Percentiles rank a stretch among this genome's conserved stretches.
Evolutionary conservation across 2,329 filamentous ascomycete species (phyloP).

Genomic region (Conoideocrella luteorostrata): DNA sequence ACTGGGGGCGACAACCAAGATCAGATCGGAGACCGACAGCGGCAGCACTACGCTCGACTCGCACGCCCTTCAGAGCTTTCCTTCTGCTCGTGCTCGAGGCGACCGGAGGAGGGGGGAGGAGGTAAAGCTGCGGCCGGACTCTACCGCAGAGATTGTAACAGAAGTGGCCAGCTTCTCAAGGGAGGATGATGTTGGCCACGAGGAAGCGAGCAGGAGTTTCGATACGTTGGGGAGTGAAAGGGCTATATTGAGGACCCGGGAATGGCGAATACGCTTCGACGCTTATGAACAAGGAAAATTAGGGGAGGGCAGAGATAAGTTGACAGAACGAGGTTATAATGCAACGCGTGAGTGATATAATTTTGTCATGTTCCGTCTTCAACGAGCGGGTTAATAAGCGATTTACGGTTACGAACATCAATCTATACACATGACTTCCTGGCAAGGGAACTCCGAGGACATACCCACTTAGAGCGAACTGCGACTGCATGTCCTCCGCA

Average conservation of each 20-base stretch:
- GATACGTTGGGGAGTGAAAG: slow-evolving; percentile 14
- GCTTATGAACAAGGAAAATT: too few species aligned
- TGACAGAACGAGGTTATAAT: too few species aligned
- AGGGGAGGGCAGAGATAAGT: too few species aligned
- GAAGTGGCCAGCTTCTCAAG: slow-evolving; percentile 1
- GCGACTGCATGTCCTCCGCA: too few species aligned
- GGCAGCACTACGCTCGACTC: slow-evolving; percentile 6
- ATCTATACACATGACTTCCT: too few species aligned
- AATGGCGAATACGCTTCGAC: slow-evolving; percentile 9
- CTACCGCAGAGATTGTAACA: slow-evolving; percentile 4
- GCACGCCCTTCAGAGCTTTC: slow-evolving; percentile 10
- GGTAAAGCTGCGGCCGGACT: slow-evolving; percentile 6
- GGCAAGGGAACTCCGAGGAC: too few species aligned
- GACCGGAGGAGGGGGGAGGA: neutral
- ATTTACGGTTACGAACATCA: too few species aligned
- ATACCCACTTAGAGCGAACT: too few species aligned
- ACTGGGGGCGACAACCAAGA: slow-evolving; percentile 13
- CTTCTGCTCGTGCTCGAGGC: neutral
- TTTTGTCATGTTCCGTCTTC: too few species aligned
- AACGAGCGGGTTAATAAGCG: too few species aligned
- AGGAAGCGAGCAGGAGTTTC: slow-evolving; percentile 9
- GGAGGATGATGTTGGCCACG: neutral
- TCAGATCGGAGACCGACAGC: slow-evolving; percentile 6
- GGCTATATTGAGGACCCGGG: slow-evolving; percentile 9
- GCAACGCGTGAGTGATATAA: too few species aligned